Evolutionary conservation across 306 rosid genomes (phyloP), one percentile per base, ranked within the genome.

Genomic region (Potentilla sterilis): DNA sequence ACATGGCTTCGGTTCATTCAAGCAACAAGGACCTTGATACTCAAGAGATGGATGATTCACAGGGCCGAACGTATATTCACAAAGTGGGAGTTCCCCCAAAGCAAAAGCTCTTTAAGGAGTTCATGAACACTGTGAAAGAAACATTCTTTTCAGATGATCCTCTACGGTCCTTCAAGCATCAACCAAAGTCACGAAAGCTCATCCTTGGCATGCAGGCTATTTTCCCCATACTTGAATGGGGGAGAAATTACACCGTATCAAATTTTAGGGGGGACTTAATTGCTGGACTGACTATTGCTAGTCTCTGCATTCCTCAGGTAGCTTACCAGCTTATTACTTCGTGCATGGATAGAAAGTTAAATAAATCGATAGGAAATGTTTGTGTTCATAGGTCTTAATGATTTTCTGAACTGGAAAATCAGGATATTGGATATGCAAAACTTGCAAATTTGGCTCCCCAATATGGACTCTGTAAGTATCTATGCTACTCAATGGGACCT

Each of bases 301-400:
- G 98, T 81, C 92, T 95, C 77, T 92, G 97, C 87, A 92, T 95
- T 75, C 98, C 98, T 84, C 97, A 94, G 97, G 98, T 90, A 80
- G 75, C 40, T 73, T 79, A 55, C 24, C 82, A 68, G 77, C 69
- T 38, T 73, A 64, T 48, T 71, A 15, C 14, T 44, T 61, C 41
- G 28, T 66, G 43, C n/a, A 21, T 18, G 42, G 66, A 69, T 72
- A 67, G 42, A 73, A 38, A 67, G 68, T 10, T 12, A 46, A 24
- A 42, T 16, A n/a, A 4, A 34, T 41, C 13, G 58, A 11, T 7
- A 32, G 35, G 13, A 21, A 7, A 9, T 73, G 44, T 46, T 1
- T 81, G 4, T 69, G 43, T 34, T 44, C n/a, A 16, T 69, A 68
- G 82, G 76, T 82, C 78, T 81, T 76, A 79, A 37, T 75, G 16